phyloP scores from a whole-genome alignment of 2,329 filamentous ascomycete genomes.

The Xenosphaeropsis pyriputrescens region DNA sequence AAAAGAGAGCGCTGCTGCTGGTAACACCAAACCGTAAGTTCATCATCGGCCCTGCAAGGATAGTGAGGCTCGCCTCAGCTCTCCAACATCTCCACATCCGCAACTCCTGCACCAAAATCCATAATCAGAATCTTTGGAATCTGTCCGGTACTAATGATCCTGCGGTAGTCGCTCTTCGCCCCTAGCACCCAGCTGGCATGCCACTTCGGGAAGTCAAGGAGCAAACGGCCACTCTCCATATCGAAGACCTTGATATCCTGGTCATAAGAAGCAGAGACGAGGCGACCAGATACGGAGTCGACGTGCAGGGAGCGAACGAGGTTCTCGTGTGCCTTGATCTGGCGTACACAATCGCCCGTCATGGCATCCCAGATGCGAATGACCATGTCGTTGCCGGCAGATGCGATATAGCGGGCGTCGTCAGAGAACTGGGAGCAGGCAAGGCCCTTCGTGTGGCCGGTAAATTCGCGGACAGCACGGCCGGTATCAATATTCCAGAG shows the following conservation, averaged over 20 bases:
- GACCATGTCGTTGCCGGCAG: conserved; percentile 86
- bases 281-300: conserved; percentile 70
- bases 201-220: conserved; percentile 85
- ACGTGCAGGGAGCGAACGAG: conserved; percentile 85
- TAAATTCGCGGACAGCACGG: conserved; percentile 78
- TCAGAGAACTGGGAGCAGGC: conserved; percentile 94
- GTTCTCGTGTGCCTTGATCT: conserved; percentile 69
- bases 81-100: conserved; percentile 43
- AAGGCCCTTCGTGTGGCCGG: conserved; percentile 79
- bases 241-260: conserved; percentile 92
- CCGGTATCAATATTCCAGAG: conserved; percentile 91
- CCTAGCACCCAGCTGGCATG: conserved; percentile 94
- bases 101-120: conserved; percentile 63
- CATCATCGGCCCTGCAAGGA: no score
- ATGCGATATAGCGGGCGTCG: conserved; percentile 84
- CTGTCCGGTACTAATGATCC: conserved; percentile 90
- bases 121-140: conserved; percentile 85
- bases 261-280: conserved; percentile 89
- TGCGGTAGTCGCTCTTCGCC: conserved; percentile 87
- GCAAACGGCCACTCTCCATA: conserved; percentile 61
- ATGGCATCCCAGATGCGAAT: conserved; percentile 95
- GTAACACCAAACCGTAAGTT: background rate
- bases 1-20: background rate
- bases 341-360: conserved; percentile 69
- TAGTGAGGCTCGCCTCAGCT: conserved; percentile 15